Base-by-base conservation (phyloP, 2,329 filamentous ascomycete species). In the Cephalotrichum gorgonifer region DNA sequence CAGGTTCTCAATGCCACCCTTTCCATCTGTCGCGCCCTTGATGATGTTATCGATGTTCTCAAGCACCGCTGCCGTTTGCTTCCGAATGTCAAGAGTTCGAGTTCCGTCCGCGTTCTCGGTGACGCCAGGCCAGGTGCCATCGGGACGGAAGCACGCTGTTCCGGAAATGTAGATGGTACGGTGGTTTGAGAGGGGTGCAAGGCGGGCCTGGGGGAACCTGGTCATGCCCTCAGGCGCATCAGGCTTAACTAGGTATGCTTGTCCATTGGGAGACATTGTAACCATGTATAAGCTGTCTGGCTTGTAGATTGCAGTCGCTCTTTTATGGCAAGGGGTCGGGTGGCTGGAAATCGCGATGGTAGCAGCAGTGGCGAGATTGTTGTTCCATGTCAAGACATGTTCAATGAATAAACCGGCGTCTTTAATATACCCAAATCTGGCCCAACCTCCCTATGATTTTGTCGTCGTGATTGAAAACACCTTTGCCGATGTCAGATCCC, bases 81-180 rank as follows among this genome's bases (percentile, higher is more conserved):
- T 51, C 6, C 61, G 60, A 28, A 68, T 60, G 48, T 69, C 65
- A 11, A 64, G 52, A 1, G 52, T 57, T 42, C 52, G 58, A 1
- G 59, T 64, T 23, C 66, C 65, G 42, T 69, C 64, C 1, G 58
- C 44, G 22, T 67, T 63, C 44, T 65, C 61, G 0, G 54, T 62
- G 8, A 64, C 65, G 14, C 66, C 66, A 6, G 59, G 55, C 49
- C 57, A 64, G 6, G 56, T 60, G 27, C 66, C 66, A 15, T 66
- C 63, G 6, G 62, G 60, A 5, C 53, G 55, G 9, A 60, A 55
- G 45, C 60, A 62, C 2, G 67, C 63, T 3, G 60, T 69, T 26
- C 66, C 67, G 1, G 66, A 67, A 9, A 70, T 46, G 56, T 69
- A 69, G 23, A 70, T 62, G 25, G 65, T 69, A 30, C 60, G 58